A percentile compares a stretch with the other conserved stretches of the same genome.
Evolutionary conservation across 768 basidiomycete genomes (phyloP).

Genomic region (Russula griseocarnosa): DNA sequence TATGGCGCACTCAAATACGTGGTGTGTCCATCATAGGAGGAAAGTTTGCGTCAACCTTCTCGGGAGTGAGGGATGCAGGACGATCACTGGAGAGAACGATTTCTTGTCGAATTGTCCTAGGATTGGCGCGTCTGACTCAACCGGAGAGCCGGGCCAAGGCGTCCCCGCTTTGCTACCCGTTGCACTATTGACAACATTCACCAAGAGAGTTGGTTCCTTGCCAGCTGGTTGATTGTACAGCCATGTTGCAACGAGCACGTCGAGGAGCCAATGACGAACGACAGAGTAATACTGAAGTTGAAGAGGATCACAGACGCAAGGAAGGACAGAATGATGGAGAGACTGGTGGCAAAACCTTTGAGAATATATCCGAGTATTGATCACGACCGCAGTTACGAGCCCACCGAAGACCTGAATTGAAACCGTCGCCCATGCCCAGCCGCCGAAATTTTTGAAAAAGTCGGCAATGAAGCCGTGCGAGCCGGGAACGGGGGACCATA

Average conservation of each 20-base stretch:
- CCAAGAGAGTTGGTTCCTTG: conserved; percentile 37
- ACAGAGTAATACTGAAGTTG: conserved; percentile 80
- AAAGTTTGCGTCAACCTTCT: conserved; percentile 37
- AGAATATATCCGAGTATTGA: conserved; percentile 95
- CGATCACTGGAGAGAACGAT: conserved; percentile 49
- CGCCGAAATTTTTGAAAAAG: conserved; percentile 82
- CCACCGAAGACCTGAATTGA: conserved; percentile 88
- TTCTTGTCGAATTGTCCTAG: conserved; percentile 54
- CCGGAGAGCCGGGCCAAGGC: conserved; percentile 44
- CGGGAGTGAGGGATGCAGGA: conserved; percentile 35
- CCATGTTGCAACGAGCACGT: conserved; percentile 89
- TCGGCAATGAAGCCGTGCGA: conserved; percentile 50
- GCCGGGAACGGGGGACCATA: conserved; percentile 43
- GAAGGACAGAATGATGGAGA: conserved; percentile 94
- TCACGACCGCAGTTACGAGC: conserved; percentile 89
- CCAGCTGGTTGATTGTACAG: conserved; percentile 82
- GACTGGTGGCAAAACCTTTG: conserved; percentile 95
- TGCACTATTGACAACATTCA: conserved; percentile 32
- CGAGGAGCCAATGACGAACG: conserved; percentile 80
- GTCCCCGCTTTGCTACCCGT: conserved; percentile 36
- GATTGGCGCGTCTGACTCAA: conserved; percentile 52
- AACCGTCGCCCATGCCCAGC: conserved; percentile 96
- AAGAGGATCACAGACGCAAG: conserved; percentile 89
- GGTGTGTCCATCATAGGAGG: conserved; percentile 41
- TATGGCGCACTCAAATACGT: conserved; percentile 48